phyloP scores from a whole-genome alignment of 345 rosid genomes.

The Citrus hindsii region DNA sequence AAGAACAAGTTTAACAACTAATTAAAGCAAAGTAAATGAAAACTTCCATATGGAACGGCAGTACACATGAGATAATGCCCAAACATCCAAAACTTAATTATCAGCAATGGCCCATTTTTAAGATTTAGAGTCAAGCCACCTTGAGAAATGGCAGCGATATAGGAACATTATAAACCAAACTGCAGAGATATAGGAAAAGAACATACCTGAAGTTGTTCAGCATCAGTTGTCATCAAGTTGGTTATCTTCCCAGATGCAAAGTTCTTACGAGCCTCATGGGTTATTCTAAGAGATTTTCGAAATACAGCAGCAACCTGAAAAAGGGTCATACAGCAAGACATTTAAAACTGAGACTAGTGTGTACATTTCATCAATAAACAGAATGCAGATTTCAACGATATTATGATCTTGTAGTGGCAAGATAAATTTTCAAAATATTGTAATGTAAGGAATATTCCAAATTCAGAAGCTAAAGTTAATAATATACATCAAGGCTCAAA shows the following conservation, averaged over 20 bases:
- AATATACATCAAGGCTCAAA: background rate
- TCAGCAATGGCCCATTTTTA: background rate
- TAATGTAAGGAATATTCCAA: background rate
- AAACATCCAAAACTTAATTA: background rate
- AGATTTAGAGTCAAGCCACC: background rate
- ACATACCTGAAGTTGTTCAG: constrained; percentile 90
- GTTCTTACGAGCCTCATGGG: constrained; percentile 81
- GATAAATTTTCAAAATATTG: background rate
- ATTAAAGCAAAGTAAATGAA: background rate
- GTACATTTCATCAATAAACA: background rate
- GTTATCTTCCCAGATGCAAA: constrained; percentile 94
- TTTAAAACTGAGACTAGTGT: constrained; percentile 8
- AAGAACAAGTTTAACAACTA: background rate
- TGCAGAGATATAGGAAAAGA: constrained; percentile 1
- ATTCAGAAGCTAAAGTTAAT: background rate
- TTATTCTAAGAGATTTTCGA: constrained; percentile 88
- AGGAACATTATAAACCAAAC: constrained; percentile 4
- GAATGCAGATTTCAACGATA: background rate
- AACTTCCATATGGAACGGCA: background rate
- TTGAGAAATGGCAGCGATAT: background rate
- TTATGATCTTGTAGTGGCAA: background rate
- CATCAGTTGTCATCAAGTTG: constrained; percentile 97
- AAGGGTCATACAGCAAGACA: constrained; percentile 3
- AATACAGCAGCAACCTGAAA: constrained; percentile 94
- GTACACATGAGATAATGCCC: background rate